Base-by-base conservation (phyloP, 2,329 filamentous ascomycete genomes). In the Aureobasidium lini region DNA sequence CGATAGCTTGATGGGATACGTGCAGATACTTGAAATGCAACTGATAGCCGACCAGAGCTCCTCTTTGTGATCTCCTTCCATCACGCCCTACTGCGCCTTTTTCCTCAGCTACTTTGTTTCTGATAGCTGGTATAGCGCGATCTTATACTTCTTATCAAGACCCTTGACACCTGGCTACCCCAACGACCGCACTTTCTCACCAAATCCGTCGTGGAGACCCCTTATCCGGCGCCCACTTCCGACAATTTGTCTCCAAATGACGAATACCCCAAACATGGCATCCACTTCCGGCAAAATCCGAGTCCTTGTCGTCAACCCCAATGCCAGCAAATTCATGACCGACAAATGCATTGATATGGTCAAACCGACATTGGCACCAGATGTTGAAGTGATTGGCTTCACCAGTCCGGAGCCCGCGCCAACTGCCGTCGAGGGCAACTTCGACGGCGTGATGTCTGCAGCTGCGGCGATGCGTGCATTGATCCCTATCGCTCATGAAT, bases 361-460 rank as follows among this genome's bases (percentile, higher is more conserved):
- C 13, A 60, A 69, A 29, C 66, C 72, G 1, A 77, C 74, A 13
- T 69, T 82, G 0, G 77, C 79, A 1, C 70, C 75, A 5, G 71
- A 78, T 62, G 76, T 81, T 47, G 72, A 72, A 34, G 71, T 82
- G 1, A 71, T 74, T 10, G 77, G 76, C 23, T 81, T 82, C 69
- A 82, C 80, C 4, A 73, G 77, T 0, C 77, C 80, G 0, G 64
- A 72, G 23, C 76, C 76, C 1, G 74, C 77, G 0, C 79, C 79
- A 0, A 77, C 75, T 13, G 79, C 79, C 2, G 77, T 82, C 32
- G 79, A 83, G 68, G 74, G 76, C 40, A 70, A 72, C 57, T 74
- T 78, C 29, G 79, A 82, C 66, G 76, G 74, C 47, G 72, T 80
- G 42, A 75, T 81, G 61, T 79, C 76, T 5, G 75, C 79, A 0